Evolutionary conservation across 2,329 filamentous ascomycete species (phyloP), one percentile per base, ranked within the genome.

Genomic region (Colletotrichum endophyticum): DNA sequence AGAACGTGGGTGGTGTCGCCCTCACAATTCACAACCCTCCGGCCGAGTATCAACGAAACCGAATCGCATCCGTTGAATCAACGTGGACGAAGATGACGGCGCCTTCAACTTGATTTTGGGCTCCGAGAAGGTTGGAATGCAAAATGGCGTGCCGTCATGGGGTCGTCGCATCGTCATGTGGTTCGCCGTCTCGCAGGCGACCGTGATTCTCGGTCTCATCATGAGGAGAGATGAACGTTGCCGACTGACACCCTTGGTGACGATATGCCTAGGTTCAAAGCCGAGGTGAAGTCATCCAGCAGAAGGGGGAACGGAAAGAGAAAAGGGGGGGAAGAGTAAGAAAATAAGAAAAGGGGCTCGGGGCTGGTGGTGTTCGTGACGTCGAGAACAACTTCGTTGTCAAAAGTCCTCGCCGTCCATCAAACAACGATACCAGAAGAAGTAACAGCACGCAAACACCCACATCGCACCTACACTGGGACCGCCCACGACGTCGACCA

Each of bases 341-440:
- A 19, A 66, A 66, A 19, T 13, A 53, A 66, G 66, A 57, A 34
- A 30, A 49, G 13, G 16, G 19, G 16, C 22, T 5, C n/a, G 27
- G 25, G 27, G 19, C 56, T 59, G 9, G 59, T 62, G 59, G 19
- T 22, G 59, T 19, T n/a, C 9, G 28, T 22, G 19, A 25, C 30
- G 30, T 30, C 25, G 28, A 32, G 19, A 27, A 32, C 59, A 22
- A 34, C 27, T 32, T 12, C n/a, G 30, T 19, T 6, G 8, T 76
- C 70, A 76, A 44, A 73, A 76, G n/a, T 76, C 70, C 56, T 76
- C 73, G 16, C 36, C 36, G 53, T 76, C 70, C 73, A 63, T 73
- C 25, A 76, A 12, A 28, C 73, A 76, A 30, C 73, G 73, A 63
- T 76, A 76, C 49, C 73, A 76, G 57, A 76, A 76, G 57, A 73